A percentile compares a stretch with the other conserved stretches of the same genome.
Conservation (phyloP, 257 asterid species). For the Cynanchum wilfordii region DNA sequence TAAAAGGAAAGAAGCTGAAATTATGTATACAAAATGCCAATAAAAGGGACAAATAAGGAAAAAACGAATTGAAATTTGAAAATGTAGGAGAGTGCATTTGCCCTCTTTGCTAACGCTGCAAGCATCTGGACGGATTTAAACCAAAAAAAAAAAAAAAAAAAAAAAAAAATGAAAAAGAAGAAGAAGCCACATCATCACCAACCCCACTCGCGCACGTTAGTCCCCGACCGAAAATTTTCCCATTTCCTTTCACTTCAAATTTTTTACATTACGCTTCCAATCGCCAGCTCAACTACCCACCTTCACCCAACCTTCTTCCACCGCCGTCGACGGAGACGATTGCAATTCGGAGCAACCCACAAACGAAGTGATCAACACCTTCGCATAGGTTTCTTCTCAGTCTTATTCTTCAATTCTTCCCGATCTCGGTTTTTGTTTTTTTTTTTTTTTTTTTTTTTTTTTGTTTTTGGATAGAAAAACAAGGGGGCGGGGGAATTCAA, state of each 20-base stretch:
- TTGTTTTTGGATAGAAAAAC: background rate
- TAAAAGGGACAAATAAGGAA: no score
- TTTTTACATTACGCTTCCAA: conserved; percentile 11
- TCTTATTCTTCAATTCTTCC: background rate
- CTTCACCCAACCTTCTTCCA: background rate
- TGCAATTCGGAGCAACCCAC: conserved; percentile 6
- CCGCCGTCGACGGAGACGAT: conserved; percentile 12
- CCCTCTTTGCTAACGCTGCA: background rate
- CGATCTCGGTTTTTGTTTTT: conserved; percentile 7
- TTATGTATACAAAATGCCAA: no score
- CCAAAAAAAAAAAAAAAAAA: background rate
- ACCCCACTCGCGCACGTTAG: conserved; percentile 4
- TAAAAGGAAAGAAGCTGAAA: no score
- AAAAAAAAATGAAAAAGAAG: background rate
- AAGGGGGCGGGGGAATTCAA: background rate
- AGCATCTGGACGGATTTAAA: background rate
- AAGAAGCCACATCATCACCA: background rate
- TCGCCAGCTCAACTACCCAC: conserved; percentile 18
- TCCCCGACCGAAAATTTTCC: background rate
- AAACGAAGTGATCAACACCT: conserved; percentile 6
- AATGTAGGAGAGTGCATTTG: background rate
- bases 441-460: background rate
- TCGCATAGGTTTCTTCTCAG: background rate
- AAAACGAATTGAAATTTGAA: background rate
- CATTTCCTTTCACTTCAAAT: background rate